phyloP scores from a whole-genome alignment of 345 rosid species.

The Syzygium aromaticum region DNA sequence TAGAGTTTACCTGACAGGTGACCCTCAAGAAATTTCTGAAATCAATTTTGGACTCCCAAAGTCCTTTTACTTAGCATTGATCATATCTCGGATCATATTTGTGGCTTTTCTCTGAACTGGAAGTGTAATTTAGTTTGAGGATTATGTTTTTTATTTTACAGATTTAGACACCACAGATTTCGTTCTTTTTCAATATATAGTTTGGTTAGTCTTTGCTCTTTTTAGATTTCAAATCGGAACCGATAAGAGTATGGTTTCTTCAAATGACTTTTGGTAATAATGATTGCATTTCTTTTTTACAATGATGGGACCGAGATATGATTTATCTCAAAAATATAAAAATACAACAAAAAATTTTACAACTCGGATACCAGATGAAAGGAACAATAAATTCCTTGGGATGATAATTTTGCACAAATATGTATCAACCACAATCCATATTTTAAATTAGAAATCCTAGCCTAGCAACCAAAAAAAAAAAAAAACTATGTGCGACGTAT shows the following conservation, averaged over 20 bases:
- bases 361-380: not conserved
- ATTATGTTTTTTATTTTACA: too few relatives aligned
- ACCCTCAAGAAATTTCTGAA: too few relatives aligned
- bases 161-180: too few relatives aligned
- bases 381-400: not conserved
- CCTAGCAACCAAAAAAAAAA: not conserved
- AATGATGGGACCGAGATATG: not conserved
- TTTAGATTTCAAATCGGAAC: not conserved
- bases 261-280: too few relatives aligned
- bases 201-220: not conserved
- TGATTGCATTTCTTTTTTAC: not conserved
- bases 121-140: too few relatives aligned
- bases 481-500: not conserved
- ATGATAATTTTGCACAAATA: not conserved
- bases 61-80: not conserved
- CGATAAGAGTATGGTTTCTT: too few relatives aligned
- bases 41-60: not conserved
- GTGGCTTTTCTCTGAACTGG: too few relatives aligned
- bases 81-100: too few relatives aligned
- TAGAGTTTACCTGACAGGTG: not conserved
- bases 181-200: not conserved
- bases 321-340: not conserved
- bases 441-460: too few relatives aligned
- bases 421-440: not conserved
- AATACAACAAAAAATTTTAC: not conserved